Percentiles rank a stretch among this genome's conserved stretches.
Conservation (phyloP, 305 asterid species). For the Petunia hybrid region DNA sequence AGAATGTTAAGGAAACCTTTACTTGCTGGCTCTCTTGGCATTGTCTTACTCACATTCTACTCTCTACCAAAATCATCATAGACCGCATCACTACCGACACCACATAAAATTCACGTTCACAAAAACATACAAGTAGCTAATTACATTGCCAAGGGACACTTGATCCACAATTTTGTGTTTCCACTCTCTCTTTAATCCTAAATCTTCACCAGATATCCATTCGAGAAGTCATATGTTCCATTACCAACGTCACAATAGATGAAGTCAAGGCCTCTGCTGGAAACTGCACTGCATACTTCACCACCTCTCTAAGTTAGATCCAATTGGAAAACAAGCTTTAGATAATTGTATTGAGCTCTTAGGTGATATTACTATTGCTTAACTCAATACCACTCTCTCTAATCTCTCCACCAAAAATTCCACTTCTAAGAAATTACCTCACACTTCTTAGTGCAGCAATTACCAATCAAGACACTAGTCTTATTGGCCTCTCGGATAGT, state of each 20-base stretch:
- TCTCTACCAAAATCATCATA: background rate
- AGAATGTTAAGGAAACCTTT: conserved; percentile 7
- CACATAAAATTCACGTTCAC: conserved; percentile 45
- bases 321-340: conserved; percentile 66
- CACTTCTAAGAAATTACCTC: conserved; percentile 51
- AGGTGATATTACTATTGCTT: conserved; percentile 49
- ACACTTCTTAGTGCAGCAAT: conserved; percentile 83
- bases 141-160: conserved; percentile 70
- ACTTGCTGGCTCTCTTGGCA: background rate
- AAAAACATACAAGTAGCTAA: conserved; percentile 57
- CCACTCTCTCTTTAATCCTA: conserved; percentile 64
- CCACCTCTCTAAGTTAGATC: conserved; percentile 51
- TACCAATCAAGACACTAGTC: conserved; percentile 85
- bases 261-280: conserved; percentile 57
- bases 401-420: conserved; percentile 50
- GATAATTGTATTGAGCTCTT: conserved; percentile 81
- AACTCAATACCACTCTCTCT: conserved; percentile 50
- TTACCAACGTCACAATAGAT: conserved; percentile 62
- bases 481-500: conserved; percentile 69
- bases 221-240: conserved; percentile 67
- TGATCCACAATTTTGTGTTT: conserved; percentile 69
- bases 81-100: background rate
- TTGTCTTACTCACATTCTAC: background rate
- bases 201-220: conserved; percentile 65
- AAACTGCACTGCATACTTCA: conserved; percentile 63